Conservation (phyloP, 1,284 basidiomycete species). For the Papiliotrema terrestris region DNA sequence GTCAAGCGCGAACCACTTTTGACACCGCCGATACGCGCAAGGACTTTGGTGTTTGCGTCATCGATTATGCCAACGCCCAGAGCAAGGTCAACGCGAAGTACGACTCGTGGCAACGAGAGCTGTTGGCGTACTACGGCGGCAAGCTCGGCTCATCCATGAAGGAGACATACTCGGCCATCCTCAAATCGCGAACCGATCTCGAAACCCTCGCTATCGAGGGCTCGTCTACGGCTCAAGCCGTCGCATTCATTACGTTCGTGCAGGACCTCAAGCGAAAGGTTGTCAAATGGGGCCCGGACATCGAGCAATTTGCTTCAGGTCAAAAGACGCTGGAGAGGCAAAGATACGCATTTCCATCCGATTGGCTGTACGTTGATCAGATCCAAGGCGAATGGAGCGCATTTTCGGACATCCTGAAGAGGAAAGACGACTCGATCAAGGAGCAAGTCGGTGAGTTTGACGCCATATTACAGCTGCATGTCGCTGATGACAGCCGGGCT, state of each 20-base stretch:
- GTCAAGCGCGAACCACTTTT: constrained; percentile 91
- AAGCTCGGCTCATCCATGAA: constrained; percentile 93
- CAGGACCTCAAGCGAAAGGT: constrained; percentile 97
- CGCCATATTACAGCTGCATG: not conserved
- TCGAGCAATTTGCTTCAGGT: constrained; percentile 86
- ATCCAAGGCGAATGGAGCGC: constrained; percentile 97
- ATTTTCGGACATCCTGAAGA: constrained; percentile 94
- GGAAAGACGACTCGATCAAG: constrained; percentile 97
- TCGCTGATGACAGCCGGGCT: constrained; percentile 66
- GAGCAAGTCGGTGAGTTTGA: constrained; percentile 61
- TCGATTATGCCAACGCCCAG: constrained; percentile 98
- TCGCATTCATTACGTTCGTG: constrained; percentile 98
- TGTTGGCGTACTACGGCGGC: constrained; percentile 83
- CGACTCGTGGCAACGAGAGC: constrained; percentile 95
- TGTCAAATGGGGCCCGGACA: constrained; percentile 94
- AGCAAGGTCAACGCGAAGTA: constrained; percentile 97
- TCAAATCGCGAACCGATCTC: constrained; percentile 89
- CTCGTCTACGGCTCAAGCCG: constrained; percentile 83
- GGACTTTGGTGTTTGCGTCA: constrained; percentile 85
- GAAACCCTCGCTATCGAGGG: constrained; percentile 78
- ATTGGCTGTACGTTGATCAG: constrained; percentile 98
- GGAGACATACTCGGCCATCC: constrained; percentile 87
- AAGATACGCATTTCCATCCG: constrained; percentile 90
- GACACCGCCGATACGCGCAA: constrained; percentile 93
- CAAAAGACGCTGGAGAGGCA: constrained; percentile 97